Evolutionary conservation across 805 yeast genomes (phyloP), one percentile per base, ranked within the genome.

Genomic region (Kodamaea hsintzibuensis): DNA sequence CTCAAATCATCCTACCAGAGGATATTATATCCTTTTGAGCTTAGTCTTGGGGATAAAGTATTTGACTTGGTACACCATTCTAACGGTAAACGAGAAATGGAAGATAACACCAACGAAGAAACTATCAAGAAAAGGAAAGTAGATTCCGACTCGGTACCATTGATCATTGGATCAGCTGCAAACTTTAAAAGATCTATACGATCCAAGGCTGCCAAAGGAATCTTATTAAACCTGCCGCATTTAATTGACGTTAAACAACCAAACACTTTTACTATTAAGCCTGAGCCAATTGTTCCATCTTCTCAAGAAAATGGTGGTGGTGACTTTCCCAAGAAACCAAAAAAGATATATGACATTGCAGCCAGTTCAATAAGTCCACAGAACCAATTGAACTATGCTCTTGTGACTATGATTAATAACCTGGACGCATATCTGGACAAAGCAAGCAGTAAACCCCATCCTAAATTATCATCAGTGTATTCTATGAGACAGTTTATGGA

Each of bases 401-500:
- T 57, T 16, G 27, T 46, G 13, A 19, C 25, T 14, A 53, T 54
- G 52, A 30, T 50, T 22, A 25, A 35, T 16, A 45, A 48, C 16
- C 52, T 33, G 18, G 38, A 37, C 7, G 17, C 44, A 17, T 49
- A 58, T 3, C 60, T 61, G 45, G 68, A 65, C 35, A 55, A 60
- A 0, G 33, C 56, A 2, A 45, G 57, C 4, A 52, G 51, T 14
- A 64, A 60, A 14, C 50, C 55, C 12, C 51, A 45, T 13, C 59
- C 50, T 57, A 78, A 76, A 53, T 68, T 71, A 45, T 78, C 86
- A 0, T 78, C 87, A 0, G 60, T 80, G 6, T 83, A 82, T 68
- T 81, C 79, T 30, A 67, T 86, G 55, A 72, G 79, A 37, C 86
- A 85, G 60, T 85, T 81, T 61, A 78, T 79, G 66, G 87, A 83